Base-by-base conservation (phyloP, 345 rosid species). In the Aegle marmelos region DNA sequence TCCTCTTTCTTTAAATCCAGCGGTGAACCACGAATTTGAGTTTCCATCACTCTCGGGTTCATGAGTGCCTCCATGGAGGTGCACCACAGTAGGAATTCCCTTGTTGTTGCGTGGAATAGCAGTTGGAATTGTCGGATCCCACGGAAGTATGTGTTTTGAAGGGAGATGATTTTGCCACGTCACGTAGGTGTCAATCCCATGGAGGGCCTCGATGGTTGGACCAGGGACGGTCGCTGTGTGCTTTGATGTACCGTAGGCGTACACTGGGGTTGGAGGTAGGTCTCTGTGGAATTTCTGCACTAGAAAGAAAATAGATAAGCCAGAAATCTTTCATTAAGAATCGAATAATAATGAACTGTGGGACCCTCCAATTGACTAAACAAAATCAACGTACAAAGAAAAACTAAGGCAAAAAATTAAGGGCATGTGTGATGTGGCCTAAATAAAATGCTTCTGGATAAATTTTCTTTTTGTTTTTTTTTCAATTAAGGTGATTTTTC, bases 81-180 rank as follows among this genome's bases (percentile, higher is more conserved):
- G 99, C 71, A 95, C 99, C 28, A 95, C 99, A 6, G 99, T 91
- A 31, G 99, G 97, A 8, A 95, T 62, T 21, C 99, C 98, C 66
- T 79, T 85, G 72, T 74, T 79, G 68, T 39, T 54, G 56, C 75
- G 9, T 0, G 98, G 81, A 0, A 73, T 68, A 5, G 99, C 98
- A 0, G 94, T 92, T 0, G 92, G 97, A 75, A 94, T 89, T 0
- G 98, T 95, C 0, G 89, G 89, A 82, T 94, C 99, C 99, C 95
- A 93, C 0, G 97, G 98, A 63, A 95, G 94, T 30, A 95, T 91
- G 83, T 95, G 98, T 69, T 84, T 73, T 68, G 85, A 36, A 81
- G 97, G 99, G 86, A 95, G 99, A 86, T 87, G 86, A 82, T 95
- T 95, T 50, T 74, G 84, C 99, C 99, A 95, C 79, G 82, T 90